Conservation (phyloP, 306 rosid species). For the Rosa lucieae region DNA sequence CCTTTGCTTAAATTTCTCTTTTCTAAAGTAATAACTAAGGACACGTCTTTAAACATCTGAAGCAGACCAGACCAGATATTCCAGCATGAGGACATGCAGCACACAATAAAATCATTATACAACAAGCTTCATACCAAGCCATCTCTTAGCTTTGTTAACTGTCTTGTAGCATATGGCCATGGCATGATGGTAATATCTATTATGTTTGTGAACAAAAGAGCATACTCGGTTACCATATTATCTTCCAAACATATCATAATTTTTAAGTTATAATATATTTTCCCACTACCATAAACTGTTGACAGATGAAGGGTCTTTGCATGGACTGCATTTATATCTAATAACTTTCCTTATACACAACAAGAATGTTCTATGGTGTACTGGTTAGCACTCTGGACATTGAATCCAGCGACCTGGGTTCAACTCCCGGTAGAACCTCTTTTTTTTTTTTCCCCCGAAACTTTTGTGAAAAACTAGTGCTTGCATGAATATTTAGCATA, state of each 20-base stretch:
- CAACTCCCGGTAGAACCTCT: slow-evolving; percentile 2
- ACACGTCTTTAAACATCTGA: too few species aligned
- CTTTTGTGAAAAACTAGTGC: not conserved
- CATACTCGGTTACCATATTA: not conserved
- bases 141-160: not conserved
- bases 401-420: slow-evolving; percentile 9
- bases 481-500: not conserved
- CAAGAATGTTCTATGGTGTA: slow-evolving; percentile 1
- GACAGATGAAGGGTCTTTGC: not conserved
- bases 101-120: not conserved
- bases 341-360: not conserved
- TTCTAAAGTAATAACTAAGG: too few species aligned
- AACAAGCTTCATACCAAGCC: not conserved
- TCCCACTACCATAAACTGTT: not conserved
- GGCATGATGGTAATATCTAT: not conserved
- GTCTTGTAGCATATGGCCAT: not conserved
- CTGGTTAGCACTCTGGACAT: slow-evolving; percentile 5
- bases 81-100: not conserved
- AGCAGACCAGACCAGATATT: too few species aligned
- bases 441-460: not conserved
- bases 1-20: too few species aligned
- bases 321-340: not conserved
- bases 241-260: not conserved
- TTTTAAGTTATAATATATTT: not conserved
- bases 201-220: not conserved